Conservation (phyloP, 164 flowering plant genomes). For the Berberis thunbergii region DNA sequence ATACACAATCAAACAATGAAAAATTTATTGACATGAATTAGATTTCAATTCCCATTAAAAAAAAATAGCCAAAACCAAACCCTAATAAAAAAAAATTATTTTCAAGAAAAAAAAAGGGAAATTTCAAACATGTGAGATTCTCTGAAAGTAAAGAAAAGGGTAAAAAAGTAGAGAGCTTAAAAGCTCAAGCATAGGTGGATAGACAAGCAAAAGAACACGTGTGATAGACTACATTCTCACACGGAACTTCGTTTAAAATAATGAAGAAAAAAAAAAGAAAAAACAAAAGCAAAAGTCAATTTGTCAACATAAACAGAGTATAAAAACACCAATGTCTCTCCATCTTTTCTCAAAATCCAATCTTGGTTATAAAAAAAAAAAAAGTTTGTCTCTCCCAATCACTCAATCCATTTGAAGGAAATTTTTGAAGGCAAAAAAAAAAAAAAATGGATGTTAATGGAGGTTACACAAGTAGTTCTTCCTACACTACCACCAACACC, state of each 20-base stretch:
- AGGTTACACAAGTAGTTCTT: not conserved
- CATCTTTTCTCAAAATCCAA: not conserved
- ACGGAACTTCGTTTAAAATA: not conserved
- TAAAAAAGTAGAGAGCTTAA: too few relatives aligned
- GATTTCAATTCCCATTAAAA: too few relatives aligned
- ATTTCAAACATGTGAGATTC: too few relatives aligned
- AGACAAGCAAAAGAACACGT: not conserved
- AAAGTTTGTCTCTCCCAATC: not conserved
- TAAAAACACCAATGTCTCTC: not conserved
- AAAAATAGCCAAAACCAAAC: too few relatives aligned
- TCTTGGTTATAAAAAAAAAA: not conserved
- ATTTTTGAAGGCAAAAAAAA: not conserved
- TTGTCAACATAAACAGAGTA: not conserved
- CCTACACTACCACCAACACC: too few relatives aligned
- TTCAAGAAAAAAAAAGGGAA: too few relatives aligned
- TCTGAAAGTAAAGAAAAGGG: not conserved
- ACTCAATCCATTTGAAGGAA: not conserved
- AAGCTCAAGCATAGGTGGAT: not conserved
- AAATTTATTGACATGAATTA: too few relatives aligned
- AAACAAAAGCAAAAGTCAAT: not conserved
- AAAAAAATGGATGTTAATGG: slow-evolving; percentile 9
- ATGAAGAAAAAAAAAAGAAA: not conserved
- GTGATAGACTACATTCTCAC: not conserved
- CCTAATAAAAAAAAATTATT: too few relatives aligned
- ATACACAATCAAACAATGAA: too few relatives aligned